A percentile compares a stretch with the other conserved stretches of the same genome.
These are phyloP conservation scores for Mycotypha africana DNA, from an alignment of 371 early-diverging fungal genomes.

Conservation along the genomic window DNA sequence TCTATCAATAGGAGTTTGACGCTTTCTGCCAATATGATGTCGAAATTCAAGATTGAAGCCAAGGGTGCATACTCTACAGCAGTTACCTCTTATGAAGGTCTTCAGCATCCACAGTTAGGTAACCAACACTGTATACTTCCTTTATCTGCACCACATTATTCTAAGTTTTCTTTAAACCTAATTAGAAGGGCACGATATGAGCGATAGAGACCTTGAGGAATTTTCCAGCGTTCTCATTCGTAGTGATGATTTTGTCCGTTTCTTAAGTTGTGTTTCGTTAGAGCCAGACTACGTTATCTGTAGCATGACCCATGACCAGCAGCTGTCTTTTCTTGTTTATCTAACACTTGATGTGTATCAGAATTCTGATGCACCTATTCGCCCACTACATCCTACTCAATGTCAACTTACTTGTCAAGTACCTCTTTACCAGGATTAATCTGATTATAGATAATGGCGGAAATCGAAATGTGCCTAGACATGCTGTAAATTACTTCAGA, in stretches of 20 bases:
- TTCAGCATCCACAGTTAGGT: conserved; percentile 50
- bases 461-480: too few relatives aligned
- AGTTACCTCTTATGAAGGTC: conserved; percentile 37
- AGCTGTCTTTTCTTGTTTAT: conserved; percentile 29
- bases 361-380: conserved; percentile 8
- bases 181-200: not conserved
- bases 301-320: conserved; percentile 21
- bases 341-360: conserved; percentile 22
- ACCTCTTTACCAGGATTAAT: conserved; percentile 22
- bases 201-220: conserved; percentile 3
- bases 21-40: conserved; percentile 53
- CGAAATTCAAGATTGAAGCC: conserved; percentile 39
- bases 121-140: not conserved
- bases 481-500: too few relatives aligned
- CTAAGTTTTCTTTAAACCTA: not conserved
- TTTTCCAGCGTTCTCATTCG: conserved; percentile 45
- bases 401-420: conserved; percentile 27
- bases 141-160: not conserved
- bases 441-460: too few relatives aligned
- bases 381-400: conserved; percentile 2
- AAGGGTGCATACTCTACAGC: conserved; percentile 39
- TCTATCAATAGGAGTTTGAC: conserved; percentile 36
- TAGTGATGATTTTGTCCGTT: conserved; percentile 54
- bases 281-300: conserved; percentile 56
- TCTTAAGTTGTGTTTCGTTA: conserved; percentile 46